These are phyloP conservation scores for Oryza nivara DNA, from an alignment of 176 grass and related monocot species.

Conservation along the genomic window DNA sequence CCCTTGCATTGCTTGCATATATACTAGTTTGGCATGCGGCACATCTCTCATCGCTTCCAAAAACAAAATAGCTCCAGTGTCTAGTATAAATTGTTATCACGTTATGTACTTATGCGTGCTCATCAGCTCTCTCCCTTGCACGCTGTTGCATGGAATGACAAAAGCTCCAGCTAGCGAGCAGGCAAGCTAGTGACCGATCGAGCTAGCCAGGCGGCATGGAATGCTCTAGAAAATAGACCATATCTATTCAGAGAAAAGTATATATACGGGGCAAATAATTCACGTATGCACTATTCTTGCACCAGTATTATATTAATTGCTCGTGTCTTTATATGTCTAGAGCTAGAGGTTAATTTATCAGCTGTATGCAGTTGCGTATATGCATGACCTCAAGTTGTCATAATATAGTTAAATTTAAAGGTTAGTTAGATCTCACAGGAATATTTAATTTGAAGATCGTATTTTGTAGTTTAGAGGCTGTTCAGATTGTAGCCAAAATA, in stretches of 20 bases:
- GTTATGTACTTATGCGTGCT: neutral
- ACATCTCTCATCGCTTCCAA: slow-evolving; percentile 44
- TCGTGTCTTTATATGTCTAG: neutral
- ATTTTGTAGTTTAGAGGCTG: no score
- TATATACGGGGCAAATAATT: neutral
- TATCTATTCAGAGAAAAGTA: slow-evolving; percentile 16
- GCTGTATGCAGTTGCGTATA: no score
- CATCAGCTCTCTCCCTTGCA: neutral
- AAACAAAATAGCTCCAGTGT: slow-evolving; percentile 13
- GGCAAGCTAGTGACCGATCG: neutral
- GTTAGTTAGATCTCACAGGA: no score
- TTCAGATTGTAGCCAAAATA: no score
- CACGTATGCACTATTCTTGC: neutral
- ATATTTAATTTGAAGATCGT: no score
- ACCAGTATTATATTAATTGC: neutral
- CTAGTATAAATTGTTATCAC: slow-evolving; percentile 3
- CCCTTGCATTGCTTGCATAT: neutral
- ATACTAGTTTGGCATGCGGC: neutral
- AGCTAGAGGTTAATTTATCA: no score
- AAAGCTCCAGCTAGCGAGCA: slow-evolving; percentile 45
- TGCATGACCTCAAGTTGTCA: no score
- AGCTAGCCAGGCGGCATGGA: neutral
- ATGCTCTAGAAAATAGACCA: slow-evolving; percentile 45
- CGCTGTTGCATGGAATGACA: slow-evolving; percentile 43
- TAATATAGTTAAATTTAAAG: no score